Evolutionary conservation across 192 early-diverging fungal genomes (phyloP).

Genomic region (Backusella morwellensis): DNA sequence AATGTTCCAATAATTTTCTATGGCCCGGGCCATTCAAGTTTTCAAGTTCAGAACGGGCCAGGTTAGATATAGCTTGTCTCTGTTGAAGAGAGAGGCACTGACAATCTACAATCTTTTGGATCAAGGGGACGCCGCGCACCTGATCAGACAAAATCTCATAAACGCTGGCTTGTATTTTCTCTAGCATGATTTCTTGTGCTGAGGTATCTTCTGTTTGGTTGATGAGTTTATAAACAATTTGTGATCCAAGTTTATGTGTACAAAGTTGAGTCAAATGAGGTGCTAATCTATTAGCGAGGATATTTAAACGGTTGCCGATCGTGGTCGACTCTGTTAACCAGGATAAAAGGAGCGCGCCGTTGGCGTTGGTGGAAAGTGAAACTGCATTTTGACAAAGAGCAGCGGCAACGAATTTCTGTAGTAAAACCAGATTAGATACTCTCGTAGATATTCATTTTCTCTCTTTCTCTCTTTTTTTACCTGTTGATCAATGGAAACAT

Average conservation of each 20-base stretch:
- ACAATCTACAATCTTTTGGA: slow-evolving; percentile 84
- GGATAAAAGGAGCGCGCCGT: slow-evolving; percentile 83
- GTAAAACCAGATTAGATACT: neutral
- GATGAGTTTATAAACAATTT: slow-evolving; percentile 81
- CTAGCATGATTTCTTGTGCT: slow-evolving; percentile 79
- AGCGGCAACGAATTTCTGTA: slow-evolving; percentile 79
- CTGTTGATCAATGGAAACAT: slow-evolving; percentile 75
- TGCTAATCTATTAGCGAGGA: slow-evolving; percentile 76
- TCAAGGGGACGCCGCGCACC: slow-evolving; percentile 74
- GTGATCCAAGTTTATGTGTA: slow-evolving; percentile 83
- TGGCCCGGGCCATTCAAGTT: slow-evolving; percentile 3
- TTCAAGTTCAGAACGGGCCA: neutral
- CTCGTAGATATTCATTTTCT: no score
- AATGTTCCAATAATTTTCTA: slow-evolving; percentile 11
- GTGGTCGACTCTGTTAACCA: slow-evolving; percentile 87
- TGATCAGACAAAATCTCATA: slow-evolving; percentile 70
- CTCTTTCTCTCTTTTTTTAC: slow-evolving; percentile 13
- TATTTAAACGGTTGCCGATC: slow-evolving; percentile 74
- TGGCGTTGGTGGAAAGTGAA: slow-evolving; percentile 79
- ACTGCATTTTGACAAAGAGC: slow-evolving; percentile 79
- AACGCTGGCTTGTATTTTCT: slow-evolving; percentile 48
- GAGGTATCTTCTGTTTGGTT: slow-evolving; percentile 80
- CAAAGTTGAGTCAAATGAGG: slow-evolving; percentile 73
- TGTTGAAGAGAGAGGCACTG: slow-evolving; percentile 48
- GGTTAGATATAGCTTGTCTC: neutral